These are phyloP conservation scores for Balamuthia mandrillaris DNA, from an alignment of 208 protist species.

Conservation along the genomic window DNA sequence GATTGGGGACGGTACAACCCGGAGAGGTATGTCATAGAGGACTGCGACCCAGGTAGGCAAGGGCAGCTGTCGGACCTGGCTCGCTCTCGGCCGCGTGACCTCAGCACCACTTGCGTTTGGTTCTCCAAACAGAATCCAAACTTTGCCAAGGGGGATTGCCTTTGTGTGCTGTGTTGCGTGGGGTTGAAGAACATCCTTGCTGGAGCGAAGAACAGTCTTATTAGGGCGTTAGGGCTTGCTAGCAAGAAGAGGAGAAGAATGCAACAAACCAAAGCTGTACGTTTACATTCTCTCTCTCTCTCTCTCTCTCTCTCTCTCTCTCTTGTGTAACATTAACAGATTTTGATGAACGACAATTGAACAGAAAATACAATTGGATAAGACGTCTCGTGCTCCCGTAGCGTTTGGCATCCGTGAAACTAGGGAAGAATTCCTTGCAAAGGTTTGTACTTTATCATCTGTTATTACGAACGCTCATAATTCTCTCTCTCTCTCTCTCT, in stretches of 20 bases:
- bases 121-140: slow-evolving; percentile 30
- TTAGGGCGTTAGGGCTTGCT: background rate
- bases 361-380: slow-evolving; percentile 20
- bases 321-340: background rate
- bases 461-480: background rate
- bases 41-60: background rate
- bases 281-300: background rate
- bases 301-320: background rate
- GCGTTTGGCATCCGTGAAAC: too few relatives aligned
- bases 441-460: too few relatives aligned
- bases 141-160: slow-evolving; percentile 32
- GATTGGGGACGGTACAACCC: slow-evolving; percentile 29
- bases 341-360: background rate
- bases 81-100: background rate
- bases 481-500: background rate
- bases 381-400: too few relatives aligned
- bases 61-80: background rate
- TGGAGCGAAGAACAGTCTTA: slow-evolving; percentile 22
- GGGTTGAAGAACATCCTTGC: slow-evolving; percentile 3
- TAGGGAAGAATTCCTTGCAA: too few relatives aligned
- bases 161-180: slow-evolving; percentile 21
- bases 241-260: slow-evolving; percentile 10
- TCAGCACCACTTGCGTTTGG: slow-evolving; percentile 26
- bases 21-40: slow-evolving; percentile 13
- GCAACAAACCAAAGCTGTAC: background rate